A percentile compares a stretch with the other conserved stretches of the same genome.
Evolutionary conservation across 176 grass and related monocot species (phyloP).

Genomic region (Dactylis glomerata): DNA sequence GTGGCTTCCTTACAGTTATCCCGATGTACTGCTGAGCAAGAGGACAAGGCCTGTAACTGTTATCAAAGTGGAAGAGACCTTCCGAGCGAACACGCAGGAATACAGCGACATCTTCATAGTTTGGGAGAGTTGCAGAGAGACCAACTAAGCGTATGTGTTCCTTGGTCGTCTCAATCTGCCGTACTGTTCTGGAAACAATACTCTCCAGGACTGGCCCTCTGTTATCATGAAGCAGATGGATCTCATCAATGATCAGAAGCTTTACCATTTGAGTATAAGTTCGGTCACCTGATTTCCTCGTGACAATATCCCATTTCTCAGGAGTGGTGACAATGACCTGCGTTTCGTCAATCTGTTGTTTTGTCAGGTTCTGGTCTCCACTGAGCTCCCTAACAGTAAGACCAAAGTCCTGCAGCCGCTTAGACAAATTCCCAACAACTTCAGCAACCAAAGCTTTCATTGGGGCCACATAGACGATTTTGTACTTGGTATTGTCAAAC

Average conservation of each 20-base stretch:
- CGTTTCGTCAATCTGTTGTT: constrained; percentile 94
- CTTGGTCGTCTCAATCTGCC: constrained; percentile 91
- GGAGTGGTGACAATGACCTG: constrained; percentile 98
- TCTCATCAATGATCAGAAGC: constrained; percentile 92
- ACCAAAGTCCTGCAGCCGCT: constrained; percentile 53
- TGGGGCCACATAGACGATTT: constrained; percentile 96
- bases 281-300: constrained; percentile 91
- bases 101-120: constrained; percentile 83
- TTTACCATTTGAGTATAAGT: constrained; percentile 97
- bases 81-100: constrained; percentile 69
- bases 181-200: constrained; percentile 89
- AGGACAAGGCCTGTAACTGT: constrained; percentile 94
- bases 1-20: constrained; percentile 87
- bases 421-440: constrained; percentile 88
- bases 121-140: constrained; percentile 82
- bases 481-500: constrained; percentile 78
- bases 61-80: constrained; percentile 89
- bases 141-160: constrained; percentile 87
- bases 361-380: constrained; percentile 84
- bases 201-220: constrained; percentile 96
- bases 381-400: constrained; percentile 89
- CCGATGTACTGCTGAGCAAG: constrained; percentile 96
- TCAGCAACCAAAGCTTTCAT: constrained; percentile 99
- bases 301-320: constrained; percentile 99
- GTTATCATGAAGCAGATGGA: constrained; percentile 96